These are phyloP conservation scores for Sporothrix dimorphospora DNA, from an alignment of 2,329 filamentous ascomycete species.

Conservation along the genomic window DNA sequence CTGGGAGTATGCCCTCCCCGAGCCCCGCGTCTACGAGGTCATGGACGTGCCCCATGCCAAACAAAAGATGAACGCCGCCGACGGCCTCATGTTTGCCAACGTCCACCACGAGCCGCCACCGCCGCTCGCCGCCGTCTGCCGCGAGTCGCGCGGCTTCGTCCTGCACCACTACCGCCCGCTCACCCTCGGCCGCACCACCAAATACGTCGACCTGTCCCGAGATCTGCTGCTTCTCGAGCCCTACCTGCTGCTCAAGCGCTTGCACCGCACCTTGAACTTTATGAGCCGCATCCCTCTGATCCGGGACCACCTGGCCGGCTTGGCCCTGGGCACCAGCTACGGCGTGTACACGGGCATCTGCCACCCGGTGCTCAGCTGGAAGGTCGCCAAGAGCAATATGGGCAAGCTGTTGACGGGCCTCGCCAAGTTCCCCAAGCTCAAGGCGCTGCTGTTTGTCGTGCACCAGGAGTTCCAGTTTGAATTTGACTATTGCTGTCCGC, in stretches of 20 bases:
- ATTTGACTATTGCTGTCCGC: slow-evolving; percentile 42
- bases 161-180: slow-evolving; percentile 50
- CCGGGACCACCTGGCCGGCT: slow-evolving; percentile 45
- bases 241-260: slow-evolving; percentile 51
- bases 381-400: slow-evolving; percentile 50
- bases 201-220: slow-evolving; percentile 50
- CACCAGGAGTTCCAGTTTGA: slow-evolving; percentile 54
- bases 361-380: slow-evolving; percentile 51
- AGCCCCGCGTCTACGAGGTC: slow-evolving; percentile 51
- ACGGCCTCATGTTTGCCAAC: slow-evolving; percentile 53
- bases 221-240: slow-evolving; percentile 53
- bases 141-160: slow-evolving; percentile 49
- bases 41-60: slow-evolving; percentile 50
- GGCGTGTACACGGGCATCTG: slow-evolving; percentile 50
- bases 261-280: slow-evolving; percentile 51
- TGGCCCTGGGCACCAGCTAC: slow-evolving; percentile 52
- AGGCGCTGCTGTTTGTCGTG: slow-evolving; percentile 50
- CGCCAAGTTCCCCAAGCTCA: slow-evolving; percentile 46
- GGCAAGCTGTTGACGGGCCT: slow-evolving; percentile 47
- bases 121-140: slow-evolving; percentile 48
- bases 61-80: slow-evolving; percentile 45
- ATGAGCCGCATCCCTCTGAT: slow-evolving; percentile 51
- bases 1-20: slow-evolving; percentile 51
- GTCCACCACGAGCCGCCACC: slow-evolving; percentile 51
- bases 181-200: slow-evolving; percentile 50